These are phyloP conservation scores for Metschnikowia santaceciliae DNA, from an alignment of 805 yeast genomes.

Conservation along the genomic window DNA sequence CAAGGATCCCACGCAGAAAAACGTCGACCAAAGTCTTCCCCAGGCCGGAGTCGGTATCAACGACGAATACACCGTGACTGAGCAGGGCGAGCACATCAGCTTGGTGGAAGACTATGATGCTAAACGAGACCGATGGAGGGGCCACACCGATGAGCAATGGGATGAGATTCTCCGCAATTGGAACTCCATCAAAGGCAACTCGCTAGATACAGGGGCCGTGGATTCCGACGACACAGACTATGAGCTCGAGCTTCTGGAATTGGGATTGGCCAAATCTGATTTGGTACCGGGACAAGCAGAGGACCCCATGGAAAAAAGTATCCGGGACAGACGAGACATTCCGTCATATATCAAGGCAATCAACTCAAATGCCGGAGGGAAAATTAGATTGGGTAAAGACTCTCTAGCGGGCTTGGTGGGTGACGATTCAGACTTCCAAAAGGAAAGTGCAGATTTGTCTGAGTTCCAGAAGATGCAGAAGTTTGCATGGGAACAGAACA, in stretches of 20 bases:
- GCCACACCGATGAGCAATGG: slow-evolving; percentile 65
- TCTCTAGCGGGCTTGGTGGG: slow-evolving; percentile 21
- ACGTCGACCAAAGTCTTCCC: slow-evolving; percentile 47
- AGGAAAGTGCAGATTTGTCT: slow-evolving; percentile 47
- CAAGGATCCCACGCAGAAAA: slow-evolving; percentile 32
- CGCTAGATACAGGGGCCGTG: slow-evolving; percentile 10
- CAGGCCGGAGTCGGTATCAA: slow-evolving; percentile 53
- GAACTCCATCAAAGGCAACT: slow-evolving; percentile 31
- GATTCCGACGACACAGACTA: slow-evolving; percentile 39
- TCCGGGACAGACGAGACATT: slow-evolving; percentile 69
- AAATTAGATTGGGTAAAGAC: slow-evolving; percentile 34
- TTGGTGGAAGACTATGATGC: slow-evolving; percentile 55
- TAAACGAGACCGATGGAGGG: slow-evolving; percentile 79
- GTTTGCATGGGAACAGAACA: slow-evolving; percentile 44
- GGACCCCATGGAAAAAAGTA: slow-evolving; percentile 39
- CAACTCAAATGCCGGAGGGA: slow-evolving; percentile 23
- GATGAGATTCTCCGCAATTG: slow-evolving; percentile 46
- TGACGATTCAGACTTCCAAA: slow-evolving; percentile 22
- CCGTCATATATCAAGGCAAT: slow-evolving; percentile 61
- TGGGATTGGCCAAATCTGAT: slow-evolving; percentile 27
- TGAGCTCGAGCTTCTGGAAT: slow-evolving; percentile 37
- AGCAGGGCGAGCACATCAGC: slow-evolving; percentile 15
- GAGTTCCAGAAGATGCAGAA: slow-evolving; percentile 46
- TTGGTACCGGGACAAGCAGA: slow-evolving; percentile 23
- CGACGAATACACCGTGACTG: slow-evolving; percentile 34